These are phyloP conservation scores for Hygrophila difformis DNA, from an alignment of 257 asterid species.

Conservation along the genomic window DNA sequence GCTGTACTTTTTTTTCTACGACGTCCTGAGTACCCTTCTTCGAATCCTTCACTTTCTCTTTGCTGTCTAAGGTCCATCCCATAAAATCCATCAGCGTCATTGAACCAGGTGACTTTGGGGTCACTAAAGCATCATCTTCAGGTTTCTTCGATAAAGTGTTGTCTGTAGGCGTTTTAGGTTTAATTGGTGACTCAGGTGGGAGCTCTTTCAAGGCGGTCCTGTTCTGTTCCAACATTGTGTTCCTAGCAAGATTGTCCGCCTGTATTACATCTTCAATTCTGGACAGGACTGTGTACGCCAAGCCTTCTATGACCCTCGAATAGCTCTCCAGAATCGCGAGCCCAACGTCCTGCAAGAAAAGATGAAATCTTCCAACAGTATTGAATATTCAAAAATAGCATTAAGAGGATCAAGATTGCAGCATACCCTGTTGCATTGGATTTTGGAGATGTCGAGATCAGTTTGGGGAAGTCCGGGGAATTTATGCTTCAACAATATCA, in stretches of 20 bases:
- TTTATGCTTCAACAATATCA: conserved; percentile 55
- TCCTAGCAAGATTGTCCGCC: conserved; percentile 25
- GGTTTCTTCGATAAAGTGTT: not conserved
- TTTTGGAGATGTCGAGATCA: conserved; percentile 73
- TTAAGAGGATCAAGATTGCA: not conserved
- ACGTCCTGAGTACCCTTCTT: conserved; percentile 26
- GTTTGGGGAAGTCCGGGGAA: conserved; percentile 89
- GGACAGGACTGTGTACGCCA: conserved; percentile 42
- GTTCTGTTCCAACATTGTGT: conserved; percentile 10
- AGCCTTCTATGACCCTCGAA: conserved; percentile 45
- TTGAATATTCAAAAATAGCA: too few species aligned
- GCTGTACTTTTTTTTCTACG: not conserved
- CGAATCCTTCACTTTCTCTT: conserved; percentile 17
- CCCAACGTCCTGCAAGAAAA: conserved; percentile 42
- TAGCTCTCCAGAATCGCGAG: conserved; percentile 52
- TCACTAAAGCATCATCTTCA: not conserved
- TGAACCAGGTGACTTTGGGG: conserved; percentile 7
- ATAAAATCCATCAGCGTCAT: conserved; percentile 36
- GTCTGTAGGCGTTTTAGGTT: not conserved
- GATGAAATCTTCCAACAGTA: too few species aligned
- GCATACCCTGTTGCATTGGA: conserved; percentile 59
- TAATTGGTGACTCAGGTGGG: too few species aligned
- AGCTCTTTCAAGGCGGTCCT: conserved; percentile 12
- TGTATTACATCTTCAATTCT: conserved; percentile 44
- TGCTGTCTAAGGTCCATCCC: conserved; percentile 40